Conservation (phyloP, 2,329 filamentous ascomycete species). For the Ceratocystis alfenasii region DNA sequence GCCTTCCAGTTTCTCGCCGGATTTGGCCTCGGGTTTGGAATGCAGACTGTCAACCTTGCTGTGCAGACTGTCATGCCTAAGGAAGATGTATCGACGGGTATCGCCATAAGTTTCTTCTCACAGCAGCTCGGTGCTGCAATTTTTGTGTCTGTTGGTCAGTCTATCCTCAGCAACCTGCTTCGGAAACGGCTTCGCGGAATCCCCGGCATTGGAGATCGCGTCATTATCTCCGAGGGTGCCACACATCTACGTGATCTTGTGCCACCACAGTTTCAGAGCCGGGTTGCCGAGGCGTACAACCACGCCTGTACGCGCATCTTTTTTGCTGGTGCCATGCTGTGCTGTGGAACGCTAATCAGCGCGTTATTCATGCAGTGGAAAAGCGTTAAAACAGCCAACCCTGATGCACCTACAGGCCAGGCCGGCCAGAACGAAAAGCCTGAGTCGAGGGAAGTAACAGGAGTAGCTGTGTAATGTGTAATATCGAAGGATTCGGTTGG, state of each 20-base stretch:
- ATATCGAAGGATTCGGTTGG: not conserved
- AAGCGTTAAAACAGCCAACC: conserved; percentile 45
- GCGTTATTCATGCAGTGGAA: conserved; percentile 53
- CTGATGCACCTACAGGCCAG: conserved; percentile 8
- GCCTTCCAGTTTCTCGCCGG: conserved; percentile 48
- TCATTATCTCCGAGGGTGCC: conserved; percentile 39
- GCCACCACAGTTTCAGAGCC: conserved; percentile 35
- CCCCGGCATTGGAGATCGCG: conserved; percentile 35
- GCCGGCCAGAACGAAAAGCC: not conserved
- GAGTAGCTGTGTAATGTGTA: not conserved
- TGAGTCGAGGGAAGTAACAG: not conserved
- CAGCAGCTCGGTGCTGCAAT: conserved; percentile 49
- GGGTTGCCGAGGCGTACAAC: conserved; percentile 55
- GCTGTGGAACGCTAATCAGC: conserved; percentile 44
- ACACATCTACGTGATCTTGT: conserved; percentile 49
- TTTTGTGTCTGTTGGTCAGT: conserved; percentile 46
- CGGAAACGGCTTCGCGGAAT: conserved; percentile 31
- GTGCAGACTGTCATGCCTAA: conserved; percentile 42
- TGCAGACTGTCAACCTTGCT: conserved; percentile 47
- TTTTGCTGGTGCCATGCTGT: conserved; percentile 47
- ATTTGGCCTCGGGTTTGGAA: conserved; percentile 45
- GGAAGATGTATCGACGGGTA: conserved; percentile 43
- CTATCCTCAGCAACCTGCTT: conserved; percentile 39
- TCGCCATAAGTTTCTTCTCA: conserved; percentile 45
- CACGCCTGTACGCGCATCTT: conserved; percentile 50